Conservation (phyloP, 768 basidiomycete species). For the Suillus plorans region DNA sequence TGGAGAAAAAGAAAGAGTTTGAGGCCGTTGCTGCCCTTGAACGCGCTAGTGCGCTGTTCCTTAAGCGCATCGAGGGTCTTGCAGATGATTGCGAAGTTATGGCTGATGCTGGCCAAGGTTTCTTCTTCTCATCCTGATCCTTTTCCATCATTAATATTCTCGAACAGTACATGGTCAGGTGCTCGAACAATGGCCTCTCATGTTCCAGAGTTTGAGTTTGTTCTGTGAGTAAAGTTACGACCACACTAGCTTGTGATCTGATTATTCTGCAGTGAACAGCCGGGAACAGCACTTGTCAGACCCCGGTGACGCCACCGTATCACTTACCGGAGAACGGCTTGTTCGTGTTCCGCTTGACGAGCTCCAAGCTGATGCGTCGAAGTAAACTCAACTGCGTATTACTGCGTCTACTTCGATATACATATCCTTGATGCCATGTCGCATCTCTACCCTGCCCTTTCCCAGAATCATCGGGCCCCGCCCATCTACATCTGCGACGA, state of each 20-base stretch:
- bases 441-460: background rate
- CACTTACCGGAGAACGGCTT: slow-evolving; percentile 51
- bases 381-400: slow-evolving; percentile 9
- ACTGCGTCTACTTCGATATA: background rate
- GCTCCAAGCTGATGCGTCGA: slow-evolving; percentile 36
- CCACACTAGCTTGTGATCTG: background rate
- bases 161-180: background rate
- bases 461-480: background rate
- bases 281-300: slow-evolving; percentile 32
- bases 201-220: slow-evolving; percentile 51
- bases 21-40: slow-evolving; percentile 76
- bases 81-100: slow-evolving; percentile 74
- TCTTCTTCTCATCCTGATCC: background rate
- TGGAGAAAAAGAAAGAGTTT: slow-evolving; percentile 80
- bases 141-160: slow-evolving; percentile 5
- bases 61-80: slow-evolving; percentile 66
- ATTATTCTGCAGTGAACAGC: slow-evolving; percentile 44
- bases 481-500: background rate
- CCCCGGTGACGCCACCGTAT: slow-evolving; percentile 19
- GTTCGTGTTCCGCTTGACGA: slow-evolving; percentile 77
- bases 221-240: slow-evolving; percentile 45
- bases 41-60: slow-evolving; percentile 42
- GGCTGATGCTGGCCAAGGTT: slow-evolving; percentile 75
- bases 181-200: background rate
- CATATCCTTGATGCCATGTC: background rate